Conservation (phyloP, 306 rosid species). For the Cucurbita maxima region DNA sequence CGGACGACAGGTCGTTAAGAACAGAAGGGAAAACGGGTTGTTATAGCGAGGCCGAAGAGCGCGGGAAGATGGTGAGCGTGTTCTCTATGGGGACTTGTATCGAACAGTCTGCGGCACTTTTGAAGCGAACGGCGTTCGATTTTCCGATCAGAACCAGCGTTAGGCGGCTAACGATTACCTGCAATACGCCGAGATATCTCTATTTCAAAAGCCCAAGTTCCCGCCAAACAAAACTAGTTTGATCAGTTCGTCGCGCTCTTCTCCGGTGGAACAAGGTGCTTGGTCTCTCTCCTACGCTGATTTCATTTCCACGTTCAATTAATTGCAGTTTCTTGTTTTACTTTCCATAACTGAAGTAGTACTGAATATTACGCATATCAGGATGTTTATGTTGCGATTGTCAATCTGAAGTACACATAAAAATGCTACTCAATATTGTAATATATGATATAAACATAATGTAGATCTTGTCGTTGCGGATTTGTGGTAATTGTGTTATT, state of each 20-base stretch:
- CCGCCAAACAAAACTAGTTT: conserved; percentile 50
- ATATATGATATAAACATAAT: not conserved
- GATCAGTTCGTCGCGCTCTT: conserved; percentile 59
- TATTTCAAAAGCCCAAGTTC: conserved; percentile 36
- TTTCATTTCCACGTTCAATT: not conserved
- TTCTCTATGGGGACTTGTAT: conserved; percentile 46
- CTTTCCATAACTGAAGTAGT: not conserved
- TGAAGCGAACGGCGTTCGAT: conserved; percentile 12
- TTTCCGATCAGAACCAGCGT: conserved; percentile 12
- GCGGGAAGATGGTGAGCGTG: conserved; percentile 16
- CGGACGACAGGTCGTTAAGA: not conserved
- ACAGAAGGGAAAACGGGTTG: not conserved
- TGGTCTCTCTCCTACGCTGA: not conserved
- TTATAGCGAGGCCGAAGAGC: not conserved
- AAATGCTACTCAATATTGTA: not conserved
- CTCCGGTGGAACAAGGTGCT: conserved; percentile 83
- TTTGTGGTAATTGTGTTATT: not conserved
- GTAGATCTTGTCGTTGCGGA: not conserved
- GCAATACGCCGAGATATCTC: conserved; percentile 3
- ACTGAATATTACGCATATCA: not conserved
- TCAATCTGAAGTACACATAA: not conserved
- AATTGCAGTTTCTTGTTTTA: not conserved
- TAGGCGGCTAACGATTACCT: conserved; percentile 13
- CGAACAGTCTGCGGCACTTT: conserved; percentile 46
- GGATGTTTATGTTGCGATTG: not conserved